These are phyloP conservation scores for Astragalus membranaceus DNA, from an alignment of 306 rosid species.

Conservation along the genomic window DNA sequence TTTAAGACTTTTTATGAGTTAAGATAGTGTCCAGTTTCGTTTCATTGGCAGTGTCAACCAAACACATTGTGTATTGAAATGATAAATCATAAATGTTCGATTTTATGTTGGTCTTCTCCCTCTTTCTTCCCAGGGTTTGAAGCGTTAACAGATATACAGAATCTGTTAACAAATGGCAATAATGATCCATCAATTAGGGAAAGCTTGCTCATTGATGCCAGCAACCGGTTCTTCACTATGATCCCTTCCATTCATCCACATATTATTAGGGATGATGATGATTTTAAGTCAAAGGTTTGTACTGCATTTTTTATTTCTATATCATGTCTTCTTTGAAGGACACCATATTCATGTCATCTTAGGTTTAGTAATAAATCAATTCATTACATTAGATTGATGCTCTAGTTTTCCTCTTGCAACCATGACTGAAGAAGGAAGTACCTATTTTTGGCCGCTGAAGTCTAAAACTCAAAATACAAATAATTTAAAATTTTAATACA, in stretches of 20 bases:
- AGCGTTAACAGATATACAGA: constrained; percentile 90
- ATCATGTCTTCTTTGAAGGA: neutral
- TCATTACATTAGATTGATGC: constrained; percentile 11
- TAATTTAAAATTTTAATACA: neutral
- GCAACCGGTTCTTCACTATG: constrained; percentile 92
- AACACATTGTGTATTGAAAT: neutral
- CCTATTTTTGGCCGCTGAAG: neutral
- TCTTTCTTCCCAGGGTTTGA: constrained; percentile 68
- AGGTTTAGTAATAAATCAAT: constrained; percentile 4
- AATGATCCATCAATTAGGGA: constrained; percentile 53
- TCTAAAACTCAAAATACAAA: neutral
- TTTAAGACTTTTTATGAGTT: neutral
- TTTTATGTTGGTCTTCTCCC: constrained; percentile 11
- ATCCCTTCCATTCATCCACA: constrained; percentile 95
- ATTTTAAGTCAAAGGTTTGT: constrained; percentile 79
- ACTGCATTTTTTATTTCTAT: neutral
- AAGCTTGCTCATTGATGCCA: constrained; percentile 89
- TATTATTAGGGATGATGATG: constrained; percentile 77
- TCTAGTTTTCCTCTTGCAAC: constrained; percentile 7
- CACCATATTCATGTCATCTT: neutral
- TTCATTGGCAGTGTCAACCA: neutral
- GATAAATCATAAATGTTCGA: constrained; percentile 1
- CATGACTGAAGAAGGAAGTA: neutral
- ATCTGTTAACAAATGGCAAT: constrained; percentile 44
- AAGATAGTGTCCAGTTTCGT: neutral